Percentiles rank a stretch among this genome's conserved stretches.
Evolutionary conservation across 805 yeast genomes (phyloP).

Genomic region (Saturnispora silvae): DNA sequence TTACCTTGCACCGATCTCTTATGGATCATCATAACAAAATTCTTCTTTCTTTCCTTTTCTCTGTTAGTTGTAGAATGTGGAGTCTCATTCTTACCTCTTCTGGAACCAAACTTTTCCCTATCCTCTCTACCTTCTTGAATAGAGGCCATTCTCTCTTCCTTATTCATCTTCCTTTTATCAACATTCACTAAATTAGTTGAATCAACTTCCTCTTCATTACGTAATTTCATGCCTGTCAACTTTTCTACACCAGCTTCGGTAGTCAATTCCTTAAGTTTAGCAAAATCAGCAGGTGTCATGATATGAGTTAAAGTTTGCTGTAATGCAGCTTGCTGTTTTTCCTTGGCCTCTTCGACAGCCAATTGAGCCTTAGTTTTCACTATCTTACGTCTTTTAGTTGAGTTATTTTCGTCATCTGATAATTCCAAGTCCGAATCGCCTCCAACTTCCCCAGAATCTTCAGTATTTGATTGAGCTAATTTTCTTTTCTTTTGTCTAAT

Average conservation of each 20-base stretch:
- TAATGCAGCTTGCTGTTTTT: conserved; percentile 42
- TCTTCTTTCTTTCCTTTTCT: conserved; percentile 97
- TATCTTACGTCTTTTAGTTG: conserved; percentile 21
- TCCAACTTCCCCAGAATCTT: conserved; percentile 24
- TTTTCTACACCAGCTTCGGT: conserved; percentile 79
- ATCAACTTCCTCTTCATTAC: conserved; percentile 80
- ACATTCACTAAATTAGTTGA: conserved; percentile 69
- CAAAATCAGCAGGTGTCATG: conserved; percentile 96
- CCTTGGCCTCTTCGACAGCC: conserved; percentile 14
- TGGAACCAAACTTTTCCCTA: conserved; percentile 82
- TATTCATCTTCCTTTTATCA: conserved; percentile 67
- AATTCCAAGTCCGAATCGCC: conserved; percentile 42
- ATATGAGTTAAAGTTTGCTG: conserved; percentile 42
- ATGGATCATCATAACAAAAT: conserved; percentile 97
- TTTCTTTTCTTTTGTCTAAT: conserved; percentile 22
- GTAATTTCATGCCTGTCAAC: conserved; percentile 46
- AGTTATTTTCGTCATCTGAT: conserved; percentile 32
- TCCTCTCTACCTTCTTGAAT: conserved; percentile 90
- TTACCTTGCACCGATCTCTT: conserved; percentile 91
- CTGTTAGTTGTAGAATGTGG: conserved; percentile 87
- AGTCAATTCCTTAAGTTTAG: conserved; percentile 82
- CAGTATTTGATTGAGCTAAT: conserved; percentile 11
- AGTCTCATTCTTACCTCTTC: conserved; percentile 67
- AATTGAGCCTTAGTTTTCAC: conserved; percentile 23
- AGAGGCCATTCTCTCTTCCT: conserved; percentile 83